These are phyloP conservation scores for Carallia pectinifolia DNA, from an alignment of 345 rosid species.

Conservation along the genomic window DNA sequence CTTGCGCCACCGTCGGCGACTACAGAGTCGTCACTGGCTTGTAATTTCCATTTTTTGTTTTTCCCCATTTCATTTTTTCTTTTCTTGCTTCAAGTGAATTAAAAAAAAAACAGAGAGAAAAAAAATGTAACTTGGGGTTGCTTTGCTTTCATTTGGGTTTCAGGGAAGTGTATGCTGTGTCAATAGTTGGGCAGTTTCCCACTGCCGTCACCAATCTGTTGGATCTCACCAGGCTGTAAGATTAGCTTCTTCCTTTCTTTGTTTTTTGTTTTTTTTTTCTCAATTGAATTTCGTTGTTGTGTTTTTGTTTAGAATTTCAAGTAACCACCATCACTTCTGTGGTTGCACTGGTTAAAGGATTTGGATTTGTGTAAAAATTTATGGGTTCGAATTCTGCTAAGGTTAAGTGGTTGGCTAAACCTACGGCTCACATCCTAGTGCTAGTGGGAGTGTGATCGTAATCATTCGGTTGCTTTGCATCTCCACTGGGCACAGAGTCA, in stretches of 20 bases:
- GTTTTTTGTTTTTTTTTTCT: background rate
- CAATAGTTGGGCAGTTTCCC: slow-evolving; percentile 95
- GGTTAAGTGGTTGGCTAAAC: too few species aligned
- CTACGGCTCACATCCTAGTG: too few species aligned
- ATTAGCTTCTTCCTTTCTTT: background rate
- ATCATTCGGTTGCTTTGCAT: too few species aligned
- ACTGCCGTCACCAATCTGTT: slow-evolving; percentile 81
- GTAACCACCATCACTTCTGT: too few species aligned
- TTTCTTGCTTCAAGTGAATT: too few species aligned
- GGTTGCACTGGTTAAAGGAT: too few species aligned
- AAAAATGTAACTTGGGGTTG: too few species aligned
- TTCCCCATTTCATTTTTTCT: background rate
- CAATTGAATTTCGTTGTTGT: background rate
- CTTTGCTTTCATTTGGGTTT: slow-evolving; percentile 10
- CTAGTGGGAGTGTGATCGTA: too few species aligned
- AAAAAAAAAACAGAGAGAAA: background rate
- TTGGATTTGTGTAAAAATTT: too few species aligned
- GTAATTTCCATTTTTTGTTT: slow-evolving; percentile 32
- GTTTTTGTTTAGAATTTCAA: background rate
- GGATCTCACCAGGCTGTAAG: slow-evolving; percentile 86
- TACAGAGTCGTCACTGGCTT: slow-evolving; percentile 85
- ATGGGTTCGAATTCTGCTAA: too few species aligned
- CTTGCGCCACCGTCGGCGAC: slow-evolving; percentile 85
- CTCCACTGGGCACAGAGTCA: too few species aligned
- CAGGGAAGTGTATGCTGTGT: slow-evolving; percentile 92